phyloP scores from a whole-genome alignment of 176 grass and related monocot species.

The Bothriochloa decipiens region DNA sequence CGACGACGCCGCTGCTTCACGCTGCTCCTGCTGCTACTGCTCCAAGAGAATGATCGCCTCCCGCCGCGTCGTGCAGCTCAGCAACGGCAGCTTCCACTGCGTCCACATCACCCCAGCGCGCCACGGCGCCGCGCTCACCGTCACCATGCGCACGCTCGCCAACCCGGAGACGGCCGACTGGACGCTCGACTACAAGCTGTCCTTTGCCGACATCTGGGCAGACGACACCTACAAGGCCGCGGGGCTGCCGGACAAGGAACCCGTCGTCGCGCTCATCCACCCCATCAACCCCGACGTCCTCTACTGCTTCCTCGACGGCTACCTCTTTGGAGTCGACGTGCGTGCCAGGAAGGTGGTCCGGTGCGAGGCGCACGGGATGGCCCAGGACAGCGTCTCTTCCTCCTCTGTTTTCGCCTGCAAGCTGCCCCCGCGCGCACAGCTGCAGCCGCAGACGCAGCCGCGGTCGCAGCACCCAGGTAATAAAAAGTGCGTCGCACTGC shows the following conservation, averaged over 20 bases:
- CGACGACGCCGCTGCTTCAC: neutral
- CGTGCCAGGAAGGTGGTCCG: neutral
- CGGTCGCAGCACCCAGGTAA: too few species aligned
- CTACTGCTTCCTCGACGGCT: neutral
- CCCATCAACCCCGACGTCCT: neutral
- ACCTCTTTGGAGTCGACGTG: neutral
- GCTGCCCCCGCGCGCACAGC: neutral
- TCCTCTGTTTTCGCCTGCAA: neutral
- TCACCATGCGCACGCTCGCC: constrained; percentile 1
- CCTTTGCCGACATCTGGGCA: neutral
- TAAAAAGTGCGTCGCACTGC: too few species aligned
- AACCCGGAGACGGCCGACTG: neutral
- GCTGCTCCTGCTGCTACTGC: neutral
- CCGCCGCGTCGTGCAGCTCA: neutral
- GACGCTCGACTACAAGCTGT: neutral
- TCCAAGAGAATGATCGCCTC: neutral
- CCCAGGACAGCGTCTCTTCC: neutral
- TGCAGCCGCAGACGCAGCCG: neutral
- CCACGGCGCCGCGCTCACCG: neutral
- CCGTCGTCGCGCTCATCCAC: neutral
- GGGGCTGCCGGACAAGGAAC: neutral
- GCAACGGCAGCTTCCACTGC: neutral
- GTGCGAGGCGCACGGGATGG: neutral
- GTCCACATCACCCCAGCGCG: neutral
- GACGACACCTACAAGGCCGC: neutral